Evolutionary conservation across 73 alveolate species (phyloP).

Genomic region (Durusdinium trenchii): DNA sequence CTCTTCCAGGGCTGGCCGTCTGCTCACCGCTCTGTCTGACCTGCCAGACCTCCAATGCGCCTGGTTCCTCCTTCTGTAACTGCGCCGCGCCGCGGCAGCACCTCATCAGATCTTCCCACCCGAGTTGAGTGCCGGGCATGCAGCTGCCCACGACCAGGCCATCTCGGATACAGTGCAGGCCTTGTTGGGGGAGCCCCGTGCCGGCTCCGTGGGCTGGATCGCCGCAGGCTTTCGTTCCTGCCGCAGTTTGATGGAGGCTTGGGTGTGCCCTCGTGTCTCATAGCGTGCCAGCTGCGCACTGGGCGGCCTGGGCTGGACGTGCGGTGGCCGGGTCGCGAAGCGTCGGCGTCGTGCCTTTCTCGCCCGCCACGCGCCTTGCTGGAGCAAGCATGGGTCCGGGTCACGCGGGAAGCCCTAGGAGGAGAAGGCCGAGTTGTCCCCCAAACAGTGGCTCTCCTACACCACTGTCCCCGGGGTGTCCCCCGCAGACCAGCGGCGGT

Average conservation of each 20-base stretch:
- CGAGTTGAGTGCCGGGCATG: neutral
- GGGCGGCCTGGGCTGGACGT: too few species aligned
- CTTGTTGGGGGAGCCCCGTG: neutral
- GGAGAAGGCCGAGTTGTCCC: neutral
- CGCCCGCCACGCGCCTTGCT: neutral
- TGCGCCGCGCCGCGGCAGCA: slow-evolving; percentile 6
- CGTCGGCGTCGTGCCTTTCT: too few species aligned
- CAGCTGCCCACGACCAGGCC: neutral
- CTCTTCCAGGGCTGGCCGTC: too few species aligned
- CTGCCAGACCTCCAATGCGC: too few species aligned
- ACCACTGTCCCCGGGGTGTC: neutral
- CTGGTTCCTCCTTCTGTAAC: neutral
- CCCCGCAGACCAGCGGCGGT: neutral
- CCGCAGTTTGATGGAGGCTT: neutral
- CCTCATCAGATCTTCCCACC: neutral
- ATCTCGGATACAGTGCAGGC: neutral
- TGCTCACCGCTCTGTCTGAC: too few species aligned
- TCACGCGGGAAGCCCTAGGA: neutral
- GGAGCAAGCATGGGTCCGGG: slow-evolving; percentile 3
- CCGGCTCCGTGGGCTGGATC: neutral
- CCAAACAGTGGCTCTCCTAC: neutral
- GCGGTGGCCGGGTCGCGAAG: too few species aligned
- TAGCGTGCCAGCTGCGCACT: neutral
- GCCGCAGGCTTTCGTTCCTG: neutral
- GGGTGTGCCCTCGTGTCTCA: neutral